phyloP scores from a whole-genome alignment of 129 eudicot genomes.

The Erigeron canadensis region DNA sequence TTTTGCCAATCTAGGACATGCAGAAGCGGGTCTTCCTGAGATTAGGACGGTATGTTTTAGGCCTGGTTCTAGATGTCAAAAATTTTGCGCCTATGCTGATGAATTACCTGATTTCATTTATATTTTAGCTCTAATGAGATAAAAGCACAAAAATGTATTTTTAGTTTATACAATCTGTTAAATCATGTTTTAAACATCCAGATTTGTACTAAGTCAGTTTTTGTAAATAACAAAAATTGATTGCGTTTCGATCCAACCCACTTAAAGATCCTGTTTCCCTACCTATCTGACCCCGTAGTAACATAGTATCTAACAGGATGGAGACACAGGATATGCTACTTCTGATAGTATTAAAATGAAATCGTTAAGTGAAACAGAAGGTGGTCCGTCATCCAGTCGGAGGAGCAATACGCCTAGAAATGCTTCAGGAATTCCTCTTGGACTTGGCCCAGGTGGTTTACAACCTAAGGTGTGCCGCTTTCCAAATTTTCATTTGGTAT shows the following conservation, averaged over 20 bases:
- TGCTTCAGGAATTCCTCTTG: conserved; percentile 61
- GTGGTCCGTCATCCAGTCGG: conserved; percentile 33
- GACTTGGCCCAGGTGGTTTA: conserved; percentile 78
- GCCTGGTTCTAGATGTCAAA: conserved; percentile 11
- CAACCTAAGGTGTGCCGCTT: conserved; percentile 66
- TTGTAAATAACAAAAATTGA: background rate
- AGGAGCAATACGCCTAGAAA: conserved; percentile 31
- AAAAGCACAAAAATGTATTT: conserved; percentile 1
- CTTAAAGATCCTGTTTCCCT: background rate
- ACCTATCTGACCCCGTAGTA: background rate
- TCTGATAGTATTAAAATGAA: conserved; percentile 32
- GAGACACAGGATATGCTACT: conserved; percentile 26
- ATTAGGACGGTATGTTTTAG: conserved; percentile 42
- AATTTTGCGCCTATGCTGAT: background rate
- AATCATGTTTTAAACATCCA: background rate
- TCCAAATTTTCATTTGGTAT: background rate
- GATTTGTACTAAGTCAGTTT: background rate
- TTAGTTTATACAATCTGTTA: background rate
- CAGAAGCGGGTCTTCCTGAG: conserved; percentile 34
- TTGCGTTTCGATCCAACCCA: background rate
- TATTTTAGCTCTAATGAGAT: background rate
- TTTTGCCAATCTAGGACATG: conserved; percentile 38
- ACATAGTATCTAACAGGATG: conserved; percentile 34
- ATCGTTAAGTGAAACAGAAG: conserved; percentile 27
- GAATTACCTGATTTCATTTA: background rate